Base-by-base conservation (phyloP, 306 rosid species). In the Alnus rubra region DNA sequence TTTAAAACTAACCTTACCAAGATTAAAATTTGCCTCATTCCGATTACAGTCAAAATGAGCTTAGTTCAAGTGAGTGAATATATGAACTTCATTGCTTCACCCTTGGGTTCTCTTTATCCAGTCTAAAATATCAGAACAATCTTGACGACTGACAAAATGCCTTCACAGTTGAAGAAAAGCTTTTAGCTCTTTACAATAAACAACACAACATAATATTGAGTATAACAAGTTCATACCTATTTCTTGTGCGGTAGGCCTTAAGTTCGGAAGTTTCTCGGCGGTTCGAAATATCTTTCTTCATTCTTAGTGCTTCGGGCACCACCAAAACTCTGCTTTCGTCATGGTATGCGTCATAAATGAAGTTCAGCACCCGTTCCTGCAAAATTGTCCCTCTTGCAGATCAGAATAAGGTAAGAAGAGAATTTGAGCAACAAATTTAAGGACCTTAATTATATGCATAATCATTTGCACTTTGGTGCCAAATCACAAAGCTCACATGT, bases 301-400 rank as follows among this genome's bases (percentile, higher is more conserved):
- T 87, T 87, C 74, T 80, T 39, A 92, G 87, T 63, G 84, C 71
- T 18, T 84, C 89, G 33, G 96, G 98, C 77, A 95, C 90, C 52
- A 74, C 59, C 78, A 90, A 51, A 58, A 56, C 72, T 84, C 87
- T 90, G 82, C 82, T 90, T 73, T 69, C 39, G 18, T 91, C 83
- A 14, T 79, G 85, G 84, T 91, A 92, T 16, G 92, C 85, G 59
- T 77, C 87, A 65, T 84, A 74, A 74, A 95, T 85, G 73, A 95
- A 90, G 81, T 88, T 65, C 58, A 95, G 90, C 78, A 92, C 87
- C 7, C 85, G 81, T 80, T 91, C 98, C 98, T 92, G 88, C 82
- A 85, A 77, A 56, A 44, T 75, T 45, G 75, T 77, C 76, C 80
- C 47, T 76, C 45, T 60, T 51, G 70, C 71, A 23, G 54, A 87